These are phyloP conservation scores for Wallemia hederae DNA, from an alignment of 1,284 basidiomycete species.

Conservation along the genomic window DNA sequence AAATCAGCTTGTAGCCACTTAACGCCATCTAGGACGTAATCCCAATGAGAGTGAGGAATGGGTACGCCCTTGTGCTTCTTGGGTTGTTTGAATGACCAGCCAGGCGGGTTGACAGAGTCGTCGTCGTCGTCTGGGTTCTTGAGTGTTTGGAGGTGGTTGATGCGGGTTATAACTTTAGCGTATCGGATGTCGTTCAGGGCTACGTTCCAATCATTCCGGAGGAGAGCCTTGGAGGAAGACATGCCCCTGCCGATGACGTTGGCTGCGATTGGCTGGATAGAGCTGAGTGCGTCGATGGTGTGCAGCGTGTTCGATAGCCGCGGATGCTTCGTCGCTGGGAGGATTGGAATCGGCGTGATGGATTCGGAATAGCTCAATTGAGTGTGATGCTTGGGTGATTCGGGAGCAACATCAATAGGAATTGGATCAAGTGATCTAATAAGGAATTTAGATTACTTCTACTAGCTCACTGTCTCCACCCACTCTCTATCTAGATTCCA, in stretches of 20 bases:
- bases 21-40: slow-evolving; percentile 90
- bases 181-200: neutral
- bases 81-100: slow-evolving; percentile 83
- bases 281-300: neutral
- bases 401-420: too few relatives aligned
- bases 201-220: neutral
- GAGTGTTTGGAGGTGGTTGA: neutral
- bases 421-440: too few relatives aligned
- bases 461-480: too few relatives aligned
- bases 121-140: neutral
- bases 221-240: neutral
- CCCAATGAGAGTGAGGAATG: slow-evolving; percentile 68
- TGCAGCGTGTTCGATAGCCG: too few relatives aligned
- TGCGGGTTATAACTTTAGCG: neutral
- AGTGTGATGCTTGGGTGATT: too few relatives aligned
- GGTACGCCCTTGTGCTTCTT: slow-evolving; percentile 72
- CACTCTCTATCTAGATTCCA: too few relatives aligned
- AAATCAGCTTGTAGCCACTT: slow-evolving; percentile 94
- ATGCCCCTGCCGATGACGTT: too few relatives aligned
- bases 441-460: too few relatives aligned
- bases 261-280: neutral
- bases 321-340: too few relatives aligned
- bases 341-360: neutral
- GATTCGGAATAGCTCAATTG: neutral
- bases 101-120: slow-evolving; percentile 16